phyloP scores from a whole-genome alignment of 495 filamentous ascomycete species.

The Penicillium desertorum region DNA sequence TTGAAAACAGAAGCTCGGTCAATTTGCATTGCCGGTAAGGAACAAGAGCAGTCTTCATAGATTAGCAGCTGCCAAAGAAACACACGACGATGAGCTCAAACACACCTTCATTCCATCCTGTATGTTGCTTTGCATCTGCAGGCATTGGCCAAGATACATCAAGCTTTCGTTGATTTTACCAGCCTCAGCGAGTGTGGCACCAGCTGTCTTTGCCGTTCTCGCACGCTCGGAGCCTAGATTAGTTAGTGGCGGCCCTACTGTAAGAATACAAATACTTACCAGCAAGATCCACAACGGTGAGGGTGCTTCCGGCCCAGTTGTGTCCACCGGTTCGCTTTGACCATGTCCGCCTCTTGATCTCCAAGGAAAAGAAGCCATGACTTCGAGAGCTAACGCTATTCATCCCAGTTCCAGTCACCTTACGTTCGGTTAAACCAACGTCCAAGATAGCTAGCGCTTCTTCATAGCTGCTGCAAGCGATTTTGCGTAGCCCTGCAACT shows the following conservation, averaged over 20 bases:
- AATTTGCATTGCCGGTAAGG: slow-evolving; percentile 96
- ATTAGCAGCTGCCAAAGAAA: not conserved
- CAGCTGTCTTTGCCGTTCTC: slow-evolving; percentile 87
- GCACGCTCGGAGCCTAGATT: slow-evolving; percentile 77
- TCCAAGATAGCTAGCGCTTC: slow-evolving; percentile 92
- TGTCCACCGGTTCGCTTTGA: slow-evolving; percentile 50
- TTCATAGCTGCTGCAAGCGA: slow-evolving; percentile 79
- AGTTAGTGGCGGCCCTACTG: slow-evolving; percentile 17
- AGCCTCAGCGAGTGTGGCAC: slow-evolving; percentile 87
- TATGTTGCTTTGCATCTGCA: slow-evolving; percentile 89
- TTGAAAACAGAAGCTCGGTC: slow-evolving; percentile 93
- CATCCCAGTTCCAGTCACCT: slow-evolving; percentile 84
- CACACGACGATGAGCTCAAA: not conserved
- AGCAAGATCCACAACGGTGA: slow-evolving; percentile 91
- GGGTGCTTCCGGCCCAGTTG: slow-evolving; percentile 73
- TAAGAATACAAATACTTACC: slow-evolving; percentile 46
- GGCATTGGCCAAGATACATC: slow-evolving; percentile 97
- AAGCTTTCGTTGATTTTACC: slow-evolving; percentile 97
- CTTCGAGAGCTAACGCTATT: slow-evolving; percentile 87
- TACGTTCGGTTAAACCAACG: slow-evolving; percentile 80
- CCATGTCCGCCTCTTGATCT: slow-evolving; percentile 78
- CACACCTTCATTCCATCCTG: slow-evolving; percentile 72
- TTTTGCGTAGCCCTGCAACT: slow-evolving; percentile 86
- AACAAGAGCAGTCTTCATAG: slow-evolving; percentile 67
- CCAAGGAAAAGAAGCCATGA: slow-evolving; percentile 95